Evolutionary conservation across 305 asterid genomes (phyloP).

Genomic region (Fraxinus xanthoxyloides): DNA sequence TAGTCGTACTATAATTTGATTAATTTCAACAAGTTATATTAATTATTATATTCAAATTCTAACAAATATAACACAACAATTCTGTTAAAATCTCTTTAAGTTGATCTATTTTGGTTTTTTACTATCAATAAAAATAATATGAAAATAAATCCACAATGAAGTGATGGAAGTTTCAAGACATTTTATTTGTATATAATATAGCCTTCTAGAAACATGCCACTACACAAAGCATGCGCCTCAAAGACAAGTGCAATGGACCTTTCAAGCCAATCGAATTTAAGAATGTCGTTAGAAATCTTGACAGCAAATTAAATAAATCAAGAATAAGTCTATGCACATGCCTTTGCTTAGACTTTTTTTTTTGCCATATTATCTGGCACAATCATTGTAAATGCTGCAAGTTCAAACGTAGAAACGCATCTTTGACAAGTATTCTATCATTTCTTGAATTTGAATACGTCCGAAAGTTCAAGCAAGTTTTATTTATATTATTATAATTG

Average conservation of each 20-base stretch:
- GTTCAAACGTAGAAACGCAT: not conserved
- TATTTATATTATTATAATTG: not conserved
- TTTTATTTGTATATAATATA: not conserved
- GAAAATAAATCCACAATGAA: not conserved
- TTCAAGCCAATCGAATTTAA: conserved; percentile 27
- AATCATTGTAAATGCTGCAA: not conserved
- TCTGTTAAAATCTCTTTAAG: not conserved
- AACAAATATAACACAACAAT: not conserved
- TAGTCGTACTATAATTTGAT: not conserved
- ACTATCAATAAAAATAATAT: not conserved
- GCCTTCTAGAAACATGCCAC: conserved; percentile 21
- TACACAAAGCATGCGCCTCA: conserved; percentile 50
- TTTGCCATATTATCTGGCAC: not conserved
- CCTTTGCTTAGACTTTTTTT: not conserved
- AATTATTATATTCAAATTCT: not conserved
- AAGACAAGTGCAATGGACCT: conserved; percentile 25
- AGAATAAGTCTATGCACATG: not conserved
- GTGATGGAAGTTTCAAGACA: not conserved
- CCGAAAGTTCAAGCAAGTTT: not conserved
- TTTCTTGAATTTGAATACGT: not conserved
- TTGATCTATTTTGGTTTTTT: too few relatives aligned
- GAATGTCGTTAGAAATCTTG: not conserved
- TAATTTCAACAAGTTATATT: not conserved
- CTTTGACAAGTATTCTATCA: not conserved
- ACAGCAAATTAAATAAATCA: not conserved